A percentile compares a stretch with the other conserved stretches of the same genome.
Conservation (phyloP, 331 rosid genomes). For the Rosa hybrid region DNA sequence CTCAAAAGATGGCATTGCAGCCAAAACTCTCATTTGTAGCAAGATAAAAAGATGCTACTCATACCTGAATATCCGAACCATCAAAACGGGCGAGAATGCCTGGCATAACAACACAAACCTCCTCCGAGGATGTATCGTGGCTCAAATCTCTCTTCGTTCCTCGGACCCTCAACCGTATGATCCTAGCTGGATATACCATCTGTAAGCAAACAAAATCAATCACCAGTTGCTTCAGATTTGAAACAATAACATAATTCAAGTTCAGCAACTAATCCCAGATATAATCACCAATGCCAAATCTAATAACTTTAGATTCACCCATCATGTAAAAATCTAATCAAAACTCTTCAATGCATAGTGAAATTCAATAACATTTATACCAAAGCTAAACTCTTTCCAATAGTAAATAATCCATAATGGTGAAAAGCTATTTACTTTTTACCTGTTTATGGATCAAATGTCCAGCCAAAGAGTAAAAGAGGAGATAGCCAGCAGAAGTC, state of each 20-base stretch:
- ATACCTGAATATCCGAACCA: constrained; percentile 84
- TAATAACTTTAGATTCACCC: not conserved
- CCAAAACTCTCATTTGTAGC: constrained; percentile 2
- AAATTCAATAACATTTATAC: not conserved
- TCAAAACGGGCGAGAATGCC: constrained; percentile 87
- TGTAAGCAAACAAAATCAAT: constrained; percentile 21
- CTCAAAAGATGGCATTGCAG: constrained; percentile 7
- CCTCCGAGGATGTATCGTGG: constrained; percentile 79
- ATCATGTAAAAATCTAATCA: not conserved
- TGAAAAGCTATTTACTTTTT: not conserved
- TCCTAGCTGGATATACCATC: constrained; percentile 72
- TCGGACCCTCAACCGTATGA: constrained; percentile 79
- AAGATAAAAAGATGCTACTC: not conserved
- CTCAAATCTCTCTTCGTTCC: constrained; percentile 82
- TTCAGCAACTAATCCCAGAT: not conserved
- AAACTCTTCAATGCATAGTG: not conserved
- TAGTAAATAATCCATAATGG: not conserved
- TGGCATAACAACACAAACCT: constrained; percentile 76
- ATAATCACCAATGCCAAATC: not conserved
- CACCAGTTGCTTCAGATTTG: constrained; percentile 14
- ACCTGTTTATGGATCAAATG: constrained; percentile 87
- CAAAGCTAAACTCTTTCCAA: not conserved
- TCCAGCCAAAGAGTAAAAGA: constrained; percentile 70
- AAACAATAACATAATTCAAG: not conserved
- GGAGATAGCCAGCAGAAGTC: constrained; percentile 74